Base-by-base conservation (phyloP, 768 basidiomycete genomes). In the Hypsizygus marmoreus region DNA sequence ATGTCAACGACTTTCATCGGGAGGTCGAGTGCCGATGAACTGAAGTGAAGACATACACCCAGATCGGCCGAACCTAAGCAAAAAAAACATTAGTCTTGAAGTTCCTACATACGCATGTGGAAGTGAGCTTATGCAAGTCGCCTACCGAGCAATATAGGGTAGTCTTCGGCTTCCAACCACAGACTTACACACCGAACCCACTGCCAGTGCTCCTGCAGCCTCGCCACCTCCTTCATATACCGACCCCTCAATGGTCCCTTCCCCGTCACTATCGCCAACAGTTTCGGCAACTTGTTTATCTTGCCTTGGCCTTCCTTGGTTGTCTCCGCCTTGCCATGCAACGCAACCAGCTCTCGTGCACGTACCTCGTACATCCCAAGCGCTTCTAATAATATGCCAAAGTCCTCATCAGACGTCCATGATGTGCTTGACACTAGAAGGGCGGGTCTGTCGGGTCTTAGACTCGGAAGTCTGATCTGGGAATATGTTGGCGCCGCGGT, bases 1-100 rank as follows among this genome's bases (percentile, higher is more conserved):
- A 98, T 97, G 64, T 99, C 97, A 6, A 99, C 93, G 4, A 99
- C 84, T 66, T 99, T 99, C 97, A 99, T 99, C 2, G 97, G 97
- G 43, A 99, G 71, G 66, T 99, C 97, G 45, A 94, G 69, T 1
- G 80, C 88, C 2, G 91, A 95, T 0, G 91, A 92, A 63, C 91
- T 95, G 4, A 83, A 81, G 68, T 99, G 97, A 39, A 99, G 68
- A 50, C 84, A 93, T 46, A 98, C 79, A 2, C 97, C 97, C 30
- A 99, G 57, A 65, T 99, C 94, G 8, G 94, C 91, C 3, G 91
- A 87, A 24, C 93, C 91, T 92, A 51, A 4, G 25, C 34, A 44
- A 37, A 11, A 40, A 31, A 40, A 19, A 32, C 13, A 14, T 17
- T 12, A 31, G 4, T 14, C 19, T n/a, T 8, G 10, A 25, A 24